Evolutionary conservation across 345 rosid species (phyloP), one percentile per base, ranked within the genome.

Genomic region (Dovyalis caffra): DNA sequence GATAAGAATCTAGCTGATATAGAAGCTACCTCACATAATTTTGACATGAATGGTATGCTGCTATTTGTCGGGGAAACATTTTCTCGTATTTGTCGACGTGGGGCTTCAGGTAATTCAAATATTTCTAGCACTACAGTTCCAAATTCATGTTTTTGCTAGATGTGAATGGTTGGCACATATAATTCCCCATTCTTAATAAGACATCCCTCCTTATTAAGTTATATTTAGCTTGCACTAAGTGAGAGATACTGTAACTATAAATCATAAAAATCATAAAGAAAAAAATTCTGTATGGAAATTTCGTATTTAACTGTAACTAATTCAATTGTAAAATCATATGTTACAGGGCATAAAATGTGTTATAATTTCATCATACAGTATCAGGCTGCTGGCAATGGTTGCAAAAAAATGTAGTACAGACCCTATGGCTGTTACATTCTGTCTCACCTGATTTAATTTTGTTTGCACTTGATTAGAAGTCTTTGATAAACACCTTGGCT

Each of bases 51-150:
- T 80, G 80, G 84, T 35, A 70, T 76, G 76, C 75, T 87, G 70
- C 79, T 83, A 75, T 93, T 95, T 83, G 73, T 78, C 6, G 98
- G 94, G 73, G 93, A 89, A 74, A 86, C 72, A 51, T 90, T 93
- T 82, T 85, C 93, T 76, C 96, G 93, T 76, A 90, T 93, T 66
- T 90, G 93, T 82, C 88, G 98, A 69, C 98, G 99, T 31, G 99
- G 99, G 68, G 89, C 88, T 84, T 83, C 97, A 87, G 99, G 99
- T 95, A 83, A 40, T 72, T 78, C n/a, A 76, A 70, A 66, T 71
- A 25, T 80, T 64, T 68, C 14, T 33, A 73, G 69, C 40, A 40
- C 57, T 58, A 15, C 29, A 26, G 16, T 66, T 74, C 28, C 49
- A 20, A 57, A 38, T 8, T 64, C 35, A 64, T 63, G 23, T 62